A percentile compares a stretch with the other conserved stretches of the same genome.
Conservation (phyloP, 208 protist species). For the Acanthamoeba healyi region DNA sequence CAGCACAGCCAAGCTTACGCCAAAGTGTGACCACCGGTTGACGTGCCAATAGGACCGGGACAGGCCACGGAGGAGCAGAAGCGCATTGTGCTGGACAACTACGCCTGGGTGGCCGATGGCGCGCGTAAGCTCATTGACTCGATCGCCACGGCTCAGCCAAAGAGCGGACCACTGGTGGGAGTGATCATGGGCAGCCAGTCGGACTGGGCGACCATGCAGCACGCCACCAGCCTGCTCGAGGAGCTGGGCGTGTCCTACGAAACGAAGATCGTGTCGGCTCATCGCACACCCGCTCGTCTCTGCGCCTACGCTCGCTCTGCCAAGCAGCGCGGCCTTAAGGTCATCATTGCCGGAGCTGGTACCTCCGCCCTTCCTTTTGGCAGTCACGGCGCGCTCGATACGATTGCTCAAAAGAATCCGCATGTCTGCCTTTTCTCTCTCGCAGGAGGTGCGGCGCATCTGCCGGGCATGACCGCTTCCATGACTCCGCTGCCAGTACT, state of each 20-base stretch:
- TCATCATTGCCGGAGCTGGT: constrained; percentile 88
- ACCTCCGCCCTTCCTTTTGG: background rate
- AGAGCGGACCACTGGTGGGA: constrained; percentile 83
- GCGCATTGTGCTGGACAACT: constrained; percentile 27
- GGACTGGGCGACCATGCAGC: constrained; percentile 89
- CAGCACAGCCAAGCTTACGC: background rate
- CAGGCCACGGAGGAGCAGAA: background rate
- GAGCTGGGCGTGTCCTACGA: constrained; percentile 89
- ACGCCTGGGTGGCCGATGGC: constrained; percentile 23
- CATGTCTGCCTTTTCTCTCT: too few species aligned
- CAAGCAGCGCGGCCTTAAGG: constrained; percentile 53
- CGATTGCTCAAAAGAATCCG: too few species aligned
- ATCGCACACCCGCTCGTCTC: constrained; percentile 90
- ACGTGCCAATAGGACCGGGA: background rate
- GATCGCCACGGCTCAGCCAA: background rate
- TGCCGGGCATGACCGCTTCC: too few species aligned
- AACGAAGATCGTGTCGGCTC: constrained; percentile 91
- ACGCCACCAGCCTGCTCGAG: constrained; percentile 83
- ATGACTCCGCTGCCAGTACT: too few species aligned
- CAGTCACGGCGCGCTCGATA: too few species aligned
- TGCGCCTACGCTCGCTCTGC: constrained; percentile 85
- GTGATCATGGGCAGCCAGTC: constrained; percentile 93
- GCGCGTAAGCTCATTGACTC: constrained; percentile 33
- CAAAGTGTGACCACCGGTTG: background rate
- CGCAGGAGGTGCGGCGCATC: too few species aligned